Conservation (phyloP, 2,329 filamentous ascomycete species). For the Parastagonospora avenae region DNA sequence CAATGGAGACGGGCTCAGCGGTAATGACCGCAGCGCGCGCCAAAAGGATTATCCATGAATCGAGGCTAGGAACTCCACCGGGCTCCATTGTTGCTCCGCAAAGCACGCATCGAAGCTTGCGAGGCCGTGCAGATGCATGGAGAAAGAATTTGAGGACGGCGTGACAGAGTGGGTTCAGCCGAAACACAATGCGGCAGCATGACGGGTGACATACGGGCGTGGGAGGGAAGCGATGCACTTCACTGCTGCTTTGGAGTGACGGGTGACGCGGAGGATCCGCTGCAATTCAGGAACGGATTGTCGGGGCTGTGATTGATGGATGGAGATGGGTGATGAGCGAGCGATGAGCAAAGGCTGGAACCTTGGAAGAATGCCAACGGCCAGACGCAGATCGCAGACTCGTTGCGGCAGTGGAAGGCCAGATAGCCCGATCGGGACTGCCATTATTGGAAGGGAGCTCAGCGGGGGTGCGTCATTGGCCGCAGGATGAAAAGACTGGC, state of each 20-base stretch:
- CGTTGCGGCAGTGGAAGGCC: not conserved
- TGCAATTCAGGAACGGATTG: slow-evolving; percentile 2
- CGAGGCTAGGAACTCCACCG: slow-evolving; percentile 1
- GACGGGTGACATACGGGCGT: not conserved
- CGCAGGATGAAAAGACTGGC: not conserved
- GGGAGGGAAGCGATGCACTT: not conserved
- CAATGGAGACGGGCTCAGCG: slow-evolving; percentile 9
- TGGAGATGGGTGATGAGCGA: not conserved
- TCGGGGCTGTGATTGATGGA: slow-evolving; percentile 2
- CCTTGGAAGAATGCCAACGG: slow-evolving; percentile 4
- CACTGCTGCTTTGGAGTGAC: slow-evolving; percentile 1
- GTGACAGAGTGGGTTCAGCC: slow-evolving; percentile 20
- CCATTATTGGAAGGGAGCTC: slow-evolving; percentile 6
- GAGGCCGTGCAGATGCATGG: slow-evolving; percentile 16
- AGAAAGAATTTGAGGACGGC: slow-evolving; percentile 21
- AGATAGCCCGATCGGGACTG: not conserved
- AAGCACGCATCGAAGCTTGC: slow-evolving; percentile 5
- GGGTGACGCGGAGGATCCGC: slow-evolving; percentile 10
- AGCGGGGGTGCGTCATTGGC: slow-evolving; percentile 19
- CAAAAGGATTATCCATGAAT: slow-evolving; percentile 2
- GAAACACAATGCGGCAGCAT: slow-evolving; percentile 12
- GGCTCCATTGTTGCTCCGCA: not conserved
- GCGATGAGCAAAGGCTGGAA: not conserved
- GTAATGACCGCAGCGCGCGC: slow-evolving; percentile 9
- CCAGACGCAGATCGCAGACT: slow-evolving; percentile 5